phyloP scores from a whole-genome alignment of 2,329 filamentous ascomycete genomes.

The Cercospora nicotianae region DNA sequence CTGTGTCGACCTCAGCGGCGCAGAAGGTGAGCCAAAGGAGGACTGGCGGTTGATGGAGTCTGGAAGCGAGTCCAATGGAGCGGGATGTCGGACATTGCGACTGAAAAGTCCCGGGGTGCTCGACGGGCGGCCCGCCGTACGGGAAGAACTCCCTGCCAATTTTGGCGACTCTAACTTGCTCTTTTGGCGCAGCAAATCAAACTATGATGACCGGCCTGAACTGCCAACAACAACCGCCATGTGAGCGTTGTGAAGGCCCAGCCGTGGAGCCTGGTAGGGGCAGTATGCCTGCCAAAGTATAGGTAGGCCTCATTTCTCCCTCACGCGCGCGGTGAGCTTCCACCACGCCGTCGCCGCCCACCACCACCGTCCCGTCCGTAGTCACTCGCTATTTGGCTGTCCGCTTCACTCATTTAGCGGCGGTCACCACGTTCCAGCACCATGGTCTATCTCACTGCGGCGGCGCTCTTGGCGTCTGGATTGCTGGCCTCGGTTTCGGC shows the following conservation, averaged over 20 bases:
- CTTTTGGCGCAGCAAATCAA: slow-evolving; percentile 11
- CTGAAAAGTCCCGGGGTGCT: background rate
- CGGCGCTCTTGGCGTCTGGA: slow-evolving; percentile 23
- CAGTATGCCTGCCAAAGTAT: slow-evolving; percentile 17
- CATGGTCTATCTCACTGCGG: slow-evolving; percentile 24
- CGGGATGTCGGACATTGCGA: slow-evolving; percentile 9
- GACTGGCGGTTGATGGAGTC: background rate
- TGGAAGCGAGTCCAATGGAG: slow-evolving; percentile 12
- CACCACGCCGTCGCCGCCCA: slow-evolving; percentile 13
- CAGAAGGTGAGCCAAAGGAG: background rate
- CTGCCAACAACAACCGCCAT: slow-evolving; percentile 14
- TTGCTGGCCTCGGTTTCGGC: slow-evolving; percentile 25
- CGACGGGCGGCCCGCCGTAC: background rate
- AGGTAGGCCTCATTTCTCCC: slow-evolving; percentile 17
- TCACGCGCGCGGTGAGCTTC: slow-evolving; percentile 8
- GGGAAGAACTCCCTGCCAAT: slow-evolving; percentile 6
- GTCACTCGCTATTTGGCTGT: slow-evolving; percentile 25
- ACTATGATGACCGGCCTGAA: slow-evolving; percentile 16
- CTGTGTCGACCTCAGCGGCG: slow-evolving; percentile 2
- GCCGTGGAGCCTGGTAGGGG: slow-evolving; percentile 11
- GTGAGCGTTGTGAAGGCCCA: slow-evolving; percentile 1
- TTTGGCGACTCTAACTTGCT: slow-evolving; percentile 7
- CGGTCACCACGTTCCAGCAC: slow-evolving; percentile 22
- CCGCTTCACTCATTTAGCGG: slow-evolving; percentile 34
- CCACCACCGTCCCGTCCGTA: slow-evolving; percentile 7